phyloP scores from a whole-genome alignment of 2,329 filamentous ascomycete genomes.

The Aspergillus sojae region DNA sequence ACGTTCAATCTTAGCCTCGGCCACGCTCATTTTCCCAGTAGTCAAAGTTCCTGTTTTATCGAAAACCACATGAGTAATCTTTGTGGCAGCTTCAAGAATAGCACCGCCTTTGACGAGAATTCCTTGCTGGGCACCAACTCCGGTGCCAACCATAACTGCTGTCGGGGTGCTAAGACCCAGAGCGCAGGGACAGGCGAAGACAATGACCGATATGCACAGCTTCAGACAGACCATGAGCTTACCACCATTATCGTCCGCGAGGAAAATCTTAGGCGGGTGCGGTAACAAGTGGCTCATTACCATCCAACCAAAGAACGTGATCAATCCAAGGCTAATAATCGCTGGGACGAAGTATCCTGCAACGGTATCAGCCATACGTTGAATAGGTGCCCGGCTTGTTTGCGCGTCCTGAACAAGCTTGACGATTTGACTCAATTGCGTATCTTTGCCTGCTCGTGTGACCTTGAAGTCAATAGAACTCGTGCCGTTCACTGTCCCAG shows the following conservation, averaged over 20 bases:
- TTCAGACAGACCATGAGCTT: conserved; percentile 96
- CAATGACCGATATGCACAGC: conserved; percentile 96
- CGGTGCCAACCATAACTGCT: conserved; percentile 98
- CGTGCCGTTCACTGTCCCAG: conserved; percentile 92
- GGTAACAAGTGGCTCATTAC: conserved; percentile 82
- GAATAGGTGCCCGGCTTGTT: conserved; percentile 90
- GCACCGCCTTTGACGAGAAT: conserved; percentile 98
- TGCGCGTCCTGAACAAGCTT: conserved; percentile 98
- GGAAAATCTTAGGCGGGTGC: conserved; percentile 86
- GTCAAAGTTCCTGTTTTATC: conserved; percentile 97
- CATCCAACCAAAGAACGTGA: conserved; percentile 94
- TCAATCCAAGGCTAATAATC: conserved; percentile 79
- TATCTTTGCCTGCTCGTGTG: conserved; percentile 88
- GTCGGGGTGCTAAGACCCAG: conserved; percentile 95
- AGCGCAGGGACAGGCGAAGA: conserved; percentile 95
- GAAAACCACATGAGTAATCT: conserved; percentile 84
- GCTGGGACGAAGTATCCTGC: conserved; percentile 92
- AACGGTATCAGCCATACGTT: conserved; percentile 85
- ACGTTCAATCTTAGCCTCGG: conserved; percentile 66
- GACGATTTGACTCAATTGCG: conserved; percentile 96
- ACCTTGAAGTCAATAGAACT: conserved; percentile 91
- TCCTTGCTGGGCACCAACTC: conserved; percentile 89
- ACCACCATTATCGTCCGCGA: conserved; percentile 77
- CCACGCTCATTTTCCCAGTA: conserved; percentile 91
- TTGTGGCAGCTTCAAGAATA: conserved; percentile 85